Base-by-base conservation (phyloP, 208 protist species). In the Strigomonas galati region DNA sequence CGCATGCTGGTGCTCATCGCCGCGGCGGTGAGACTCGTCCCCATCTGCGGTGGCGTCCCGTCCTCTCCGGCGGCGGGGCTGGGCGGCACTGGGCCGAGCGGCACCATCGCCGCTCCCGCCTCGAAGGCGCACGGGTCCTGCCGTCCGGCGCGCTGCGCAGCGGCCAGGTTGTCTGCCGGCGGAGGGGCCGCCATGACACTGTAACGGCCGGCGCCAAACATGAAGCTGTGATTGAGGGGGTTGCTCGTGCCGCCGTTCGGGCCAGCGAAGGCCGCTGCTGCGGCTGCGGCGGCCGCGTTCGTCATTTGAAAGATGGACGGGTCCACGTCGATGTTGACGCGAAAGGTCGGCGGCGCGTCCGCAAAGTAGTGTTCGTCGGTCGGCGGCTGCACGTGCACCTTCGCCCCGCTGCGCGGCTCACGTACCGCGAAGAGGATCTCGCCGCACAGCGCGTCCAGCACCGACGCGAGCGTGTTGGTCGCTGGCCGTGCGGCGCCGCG, bases 311-410 rank as follows among this genome's bases (percentile, higher is more conserved):
- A 40, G 35, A 78, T 59, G 30, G 84, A 77, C 52, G 85, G 61
- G 21, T 88, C 84, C 6, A 93, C 72, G 14, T 79, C 35, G 19
- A 93, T 54, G 27, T 72, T 84, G 40, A 83, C 67, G 67, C 44
- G 10, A 17, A 51, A 51, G 44, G n/a, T 24, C 44, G 81, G 88
- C 49, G 71, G 74, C 5, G 79, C 54, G 10, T 90, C 87, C 24
- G 76, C 79, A 55, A 93, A 93, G 65, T 82, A 89, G 63, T 93
- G 87, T 15, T 71, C 49, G 26, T 92, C 81, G 7, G 60, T 44
- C 0, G 81, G 79, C 15, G 73, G 62, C 14, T 30, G 31, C 40
- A 89, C 72, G 9, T 49, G 65, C 54, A 93, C 55, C 32, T 77
- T 77, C 28, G 88, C 74, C 31, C 76, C 79, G 46, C 71, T 81